These are phyloP conservation scores for Aspergillus vadensis DNA, from an alignment of 2,329 filamentous ascomycete species.

Conservation along the genomic window DNA sequence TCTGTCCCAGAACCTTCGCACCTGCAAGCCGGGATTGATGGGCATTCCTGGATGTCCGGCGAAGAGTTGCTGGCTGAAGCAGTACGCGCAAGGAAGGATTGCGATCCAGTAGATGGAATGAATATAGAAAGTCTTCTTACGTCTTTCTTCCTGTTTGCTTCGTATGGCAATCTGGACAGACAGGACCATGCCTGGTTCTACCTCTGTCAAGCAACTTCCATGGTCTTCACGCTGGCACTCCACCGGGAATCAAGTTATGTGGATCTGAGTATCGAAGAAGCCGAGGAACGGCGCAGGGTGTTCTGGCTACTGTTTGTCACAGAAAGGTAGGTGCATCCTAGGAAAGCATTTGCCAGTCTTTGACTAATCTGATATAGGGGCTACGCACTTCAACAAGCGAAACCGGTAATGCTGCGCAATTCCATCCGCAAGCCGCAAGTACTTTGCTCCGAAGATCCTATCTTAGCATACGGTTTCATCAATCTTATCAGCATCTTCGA, in stretches of 20 bases:
- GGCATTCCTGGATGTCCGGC: slow-evolving; percentile 63
- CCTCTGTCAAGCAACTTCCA: slow-evolving; percentile 73
- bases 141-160: slow-evolving; percentile 78
- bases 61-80: slow-evolving; percentile 67
- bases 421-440: slow-evolving; percentile 66
- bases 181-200: slow-evolving; percentile 80
- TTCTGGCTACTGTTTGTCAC: slow-evolving; percentile 74
- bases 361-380: slow-evolving; percentile 49
- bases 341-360: not conserved
- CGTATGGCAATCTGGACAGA: slow-evolving; percentile 69
- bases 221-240: slow-evolving; percentile 51
- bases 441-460: slow-evolving; percentile 58
- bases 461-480: slow-evolving; percentile 44
- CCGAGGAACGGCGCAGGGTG: slow-evolving; percentile 64
- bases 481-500: slow-evolving; percentile 45
- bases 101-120: slow-evolving; percentile 45
- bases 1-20: slow-evolving; percentile 26
- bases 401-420: slow-evolving; percentile 69
- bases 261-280: slow-evolving; percentile 52
- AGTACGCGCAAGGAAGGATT: slow-evolving; percentile 49
- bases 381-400: slow-evolving; percentile 70
- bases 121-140: slow-evolving; percentile 56
- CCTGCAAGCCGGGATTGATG: slow-evolving; percentile 53
- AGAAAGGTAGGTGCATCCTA: slow-evolving; percentile 58
- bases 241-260: slow-evolving; percentile 56